phyloP scores from a whole-genome alignment of 2,329 filamentous ascomycete genomes.

The Colletotrichum zoysiae region DNA sequence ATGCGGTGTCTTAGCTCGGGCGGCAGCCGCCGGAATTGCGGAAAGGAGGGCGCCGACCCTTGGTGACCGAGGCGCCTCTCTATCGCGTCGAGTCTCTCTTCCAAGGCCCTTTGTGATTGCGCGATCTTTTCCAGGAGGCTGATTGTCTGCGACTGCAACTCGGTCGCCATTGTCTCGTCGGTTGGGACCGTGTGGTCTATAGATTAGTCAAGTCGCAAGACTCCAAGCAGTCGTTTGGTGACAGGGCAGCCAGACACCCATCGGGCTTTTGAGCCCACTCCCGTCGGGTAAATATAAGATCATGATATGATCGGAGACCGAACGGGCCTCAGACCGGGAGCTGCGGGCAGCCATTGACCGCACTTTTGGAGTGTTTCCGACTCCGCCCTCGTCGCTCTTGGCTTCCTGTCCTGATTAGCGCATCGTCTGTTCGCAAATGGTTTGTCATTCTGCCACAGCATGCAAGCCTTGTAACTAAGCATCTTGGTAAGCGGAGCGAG shows the following conservation, averaged over 20 bases:
- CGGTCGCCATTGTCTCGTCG: not conserved
- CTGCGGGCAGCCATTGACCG: slow-evolving; percentile 12
- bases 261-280: not conserved
- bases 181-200: too few species aligned
- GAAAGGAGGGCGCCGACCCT: not conserved
- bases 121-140: slow-evolving; percentile 34
- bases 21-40: slow-evolving; percentile 33
- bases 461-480: slow-evolving; percentile 36
- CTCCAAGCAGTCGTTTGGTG: not conserved
- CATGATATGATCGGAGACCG: not conserved
- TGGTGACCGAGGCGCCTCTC: slow-evolving; percentile 17
- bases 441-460: slow-evolving; percentile 40
- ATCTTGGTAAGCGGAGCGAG: slow-evolving; percentile 38
- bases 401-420: not conserved
- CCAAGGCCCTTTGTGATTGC: slow-evolving; percentile 27
- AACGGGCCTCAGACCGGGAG: not conserved
- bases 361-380: not conserved
- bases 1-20: slow-evolving; percentile 29
- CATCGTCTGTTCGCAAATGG: slow-evolving; percentile 34
- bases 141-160: slow-evolving; percentile 28
- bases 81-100: slow-evolving; percentile 20
- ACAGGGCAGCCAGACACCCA: too few species aligned
- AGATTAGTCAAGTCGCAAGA: not conserved
- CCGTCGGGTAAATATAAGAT: not conserved
- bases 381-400: slow-evolving; percentile 20